Conservation (phyloP, 2,329 filamentous ascomycete species). For the Botrytis byssoidea region DNA sequence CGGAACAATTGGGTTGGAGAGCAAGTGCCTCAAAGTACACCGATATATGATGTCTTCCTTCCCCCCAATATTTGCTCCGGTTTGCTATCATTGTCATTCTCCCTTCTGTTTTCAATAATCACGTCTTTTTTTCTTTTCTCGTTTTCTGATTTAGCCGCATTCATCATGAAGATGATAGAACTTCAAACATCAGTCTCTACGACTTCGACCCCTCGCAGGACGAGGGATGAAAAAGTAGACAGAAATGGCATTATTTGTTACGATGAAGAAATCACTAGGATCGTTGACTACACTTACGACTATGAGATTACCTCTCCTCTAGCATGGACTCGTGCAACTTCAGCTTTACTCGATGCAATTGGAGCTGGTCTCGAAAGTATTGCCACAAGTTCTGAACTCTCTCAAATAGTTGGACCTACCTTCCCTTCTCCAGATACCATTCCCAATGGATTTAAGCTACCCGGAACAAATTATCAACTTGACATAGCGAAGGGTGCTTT, state of each 20-base stretch:
- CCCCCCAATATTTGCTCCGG: not conserved
- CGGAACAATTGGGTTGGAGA: not conserved
- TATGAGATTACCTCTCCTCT: slow-evolving; percentile 18
- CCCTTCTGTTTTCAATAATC: not conserved
- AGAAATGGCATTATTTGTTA: slow-evolving; percentile 16
- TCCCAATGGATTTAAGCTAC: slow-evolving; percentile 41
- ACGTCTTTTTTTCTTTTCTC: not conserved
- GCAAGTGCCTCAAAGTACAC: not conserved
- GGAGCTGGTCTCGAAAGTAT: slow-evolving; percentile 30
- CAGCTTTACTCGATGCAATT: slow-evolving; percentile 29
- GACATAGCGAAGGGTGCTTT: slow-evolving; percentile 44
- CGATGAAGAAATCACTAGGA: slow-evolving; percentile 27
- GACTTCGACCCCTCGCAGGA: slow-evolving; percentile 3
- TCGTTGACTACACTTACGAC: slow-evolving; percentile 29
- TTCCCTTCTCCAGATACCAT: slow-evolving; percentile 26
- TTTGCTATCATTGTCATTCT: not conserved
- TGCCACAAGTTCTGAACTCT: slow-evolving; percentile 22
- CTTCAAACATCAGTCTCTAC: slow-evolving; percentile 5
- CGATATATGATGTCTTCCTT: not conserved
- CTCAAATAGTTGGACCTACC: slow-evolving; percentile 28
- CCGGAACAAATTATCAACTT: slow-evolving; percentile 41
- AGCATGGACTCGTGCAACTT: slow-evolving; percentile 24
- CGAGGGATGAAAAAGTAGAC: not conserved
- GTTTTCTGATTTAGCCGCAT: not conserved
- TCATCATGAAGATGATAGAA: slow-evolving; percentile 20